phyloP scores from a whole-genome alignment of 208 protist species.

The Tritrichomonas foetus region DNA sequence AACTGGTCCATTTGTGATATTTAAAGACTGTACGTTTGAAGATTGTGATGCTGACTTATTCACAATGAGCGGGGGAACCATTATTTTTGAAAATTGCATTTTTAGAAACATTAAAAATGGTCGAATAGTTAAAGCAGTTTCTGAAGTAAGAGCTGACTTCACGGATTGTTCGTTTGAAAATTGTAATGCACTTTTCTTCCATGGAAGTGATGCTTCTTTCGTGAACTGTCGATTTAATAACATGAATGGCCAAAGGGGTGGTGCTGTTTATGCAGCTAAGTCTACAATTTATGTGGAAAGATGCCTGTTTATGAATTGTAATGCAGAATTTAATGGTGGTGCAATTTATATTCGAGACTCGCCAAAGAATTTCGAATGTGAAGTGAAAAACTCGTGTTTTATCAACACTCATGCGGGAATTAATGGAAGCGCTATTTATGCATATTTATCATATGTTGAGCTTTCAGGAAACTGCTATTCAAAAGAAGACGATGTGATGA shows the following conservation, averaged over 20 bases:
- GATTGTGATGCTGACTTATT: not conserved
- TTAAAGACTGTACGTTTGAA: not conserved
- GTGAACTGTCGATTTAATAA: not conserved
- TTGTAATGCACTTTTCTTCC: not conserved
- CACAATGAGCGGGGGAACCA: not conserved
- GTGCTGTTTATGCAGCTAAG: not conserved
- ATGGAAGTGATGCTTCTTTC: not conserved
- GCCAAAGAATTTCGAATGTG: not conserved
- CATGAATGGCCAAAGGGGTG: not conserved
- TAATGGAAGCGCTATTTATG: not conserved
- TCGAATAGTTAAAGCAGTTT: not conserved
- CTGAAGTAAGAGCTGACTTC: not conserved
- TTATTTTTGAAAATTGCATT: conserved; percentile 13
- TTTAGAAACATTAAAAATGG: not conserved
- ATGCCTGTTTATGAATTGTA: not conserved
- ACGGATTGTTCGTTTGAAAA: not conserved
- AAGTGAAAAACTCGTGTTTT: not conserved
- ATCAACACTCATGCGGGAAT: not conserved
- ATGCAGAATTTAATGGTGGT: not conserved
- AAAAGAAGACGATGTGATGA: not conserved
- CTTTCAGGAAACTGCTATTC: not conserved
- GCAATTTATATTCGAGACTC: not conserved
- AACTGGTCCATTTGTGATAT: not conserved
- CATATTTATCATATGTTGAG: not conserved
- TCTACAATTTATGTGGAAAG: not conserved